Base-by-base conservation (phyloP, 2,329 filamentous ascomycete genomes). In the Aspergillus novoparasiticus region DNA sequence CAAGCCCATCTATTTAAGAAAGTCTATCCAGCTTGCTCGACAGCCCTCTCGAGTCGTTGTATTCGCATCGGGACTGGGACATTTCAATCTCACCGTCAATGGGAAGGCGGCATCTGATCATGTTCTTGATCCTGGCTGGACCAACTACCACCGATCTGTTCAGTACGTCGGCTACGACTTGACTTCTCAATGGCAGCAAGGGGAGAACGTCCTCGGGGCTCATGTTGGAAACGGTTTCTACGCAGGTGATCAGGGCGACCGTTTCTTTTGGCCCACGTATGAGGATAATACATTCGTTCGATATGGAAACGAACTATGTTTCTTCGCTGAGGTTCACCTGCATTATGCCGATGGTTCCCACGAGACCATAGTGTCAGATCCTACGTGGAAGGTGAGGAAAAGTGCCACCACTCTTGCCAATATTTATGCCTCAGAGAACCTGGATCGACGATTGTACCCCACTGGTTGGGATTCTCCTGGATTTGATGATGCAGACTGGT, bases 191-290 rank as follows among this genome's bases (percentile, higher is more conserved):
- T 60, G 82, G 1, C 64, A 34, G 0, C 50, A 64, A 12, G 76
- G 76, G 0, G 71, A 73, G 12, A 79, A 80, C 43, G 75, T 75
- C 1, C 60, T 80, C 10, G 77, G 74, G 6, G 77, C 76, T 6
- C 76, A 80, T 59, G 65, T 82, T 1, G 79, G 79, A 9, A 82
- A 83, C 36, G 81, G 81, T 0, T 83, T 82, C 66, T 82, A 81
- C 48, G 80, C 80, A 9, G 80, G 81, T 2, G 70, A 72, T 28
- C 59, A 71, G 46, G 68, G 70, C 6, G 68, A 69, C 41, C 66
- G 70, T 28, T 72, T 71, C 60, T 72, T 72, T 58, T 71, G 70
- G 66, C 70, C 70, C 5, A 70, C 70, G 66, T 72, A 71, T 32
- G 69, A 71, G 46, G 70, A 71, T 58, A 71, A 71, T 21, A 71